Base-by-base conservation (phyloP, 192 early-diverging fungal genomes). In the Gonapodya sp. region DNA sequence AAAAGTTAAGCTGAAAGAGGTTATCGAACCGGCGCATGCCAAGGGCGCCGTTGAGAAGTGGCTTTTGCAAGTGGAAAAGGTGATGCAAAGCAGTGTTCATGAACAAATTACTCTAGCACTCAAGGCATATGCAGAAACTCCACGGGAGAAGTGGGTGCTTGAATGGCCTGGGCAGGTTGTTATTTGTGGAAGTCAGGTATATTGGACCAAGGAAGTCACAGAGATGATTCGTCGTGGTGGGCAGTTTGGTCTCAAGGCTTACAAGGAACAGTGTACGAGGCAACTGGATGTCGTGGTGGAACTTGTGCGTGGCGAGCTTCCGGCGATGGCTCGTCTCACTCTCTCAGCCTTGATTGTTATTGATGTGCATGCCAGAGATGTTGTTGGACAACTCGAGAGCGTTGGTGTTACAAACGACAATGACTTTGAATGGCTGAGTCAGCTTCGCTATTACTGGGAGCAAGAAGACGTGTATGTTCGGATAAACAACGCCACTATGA, bases 91-190 rank as follows among this genome's bases (percentile, higher is more conserved):
- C 1, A 86, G 84, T 79, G 81, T 91, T 83, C 79, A 84, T 18
- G 82, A 83, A 36, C 87, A 88, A 2, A 87, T 85, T 14, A 82
- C 83, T 2, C 78, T 32, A 0, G 87, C 85, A 24, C 82, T 83
- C 36, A 80, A 86, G 14, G 83, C 86, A 0, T 91, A 89, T 81
- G 81, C 82, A 79, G 84, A 86, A 18, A 84, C 83, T 1, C 82
- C 86, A 35, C 79, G 89, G 35, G 89, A 91, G 32, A 80, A 90
- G 79, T 91, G 89, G 89, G 89, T 91, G 1, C 79, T 91, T n/a
- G 85, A 91, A 36, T 90, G 89, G 88, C 88, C 89, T n/a, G 89
- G 89, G 2, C 89, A 91, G 79, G 89, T 91, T 35, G 89, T 91
- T 1, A 81, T 91, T 35, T 83, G 86, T 33, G 89, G 89, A 18